Base-by-base conservation (phyloP, 805 yeast species). In the Torulaspora microellipsoides region DNA sequence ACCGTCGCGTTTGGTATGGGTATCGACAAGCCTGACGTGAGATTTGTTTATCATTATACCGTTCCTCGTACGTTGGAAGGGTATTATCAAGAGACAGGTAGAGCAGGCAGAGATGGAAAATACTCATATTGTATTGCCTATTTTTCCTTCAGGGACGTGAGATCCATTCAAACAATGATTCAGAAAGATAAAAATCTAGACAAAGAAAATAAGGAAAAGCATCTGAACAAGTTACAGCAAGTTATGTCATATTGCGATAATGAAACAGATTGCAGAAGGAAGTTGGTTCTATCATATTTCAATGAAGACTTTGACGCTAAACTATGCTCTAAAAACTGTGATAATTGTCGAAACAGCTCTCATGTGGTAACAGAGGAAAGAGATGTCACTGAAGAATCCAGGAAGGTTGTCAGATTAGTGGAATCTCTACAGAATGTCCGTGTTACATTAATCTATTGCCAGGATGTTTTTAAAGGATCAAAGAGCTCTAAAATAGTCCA, bases 1-100 rank as follows among this genome's bases (percentile, higher is more conserved):
- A 93, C 99, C 0, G 85, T 93, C 56, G 99, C 99, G 0, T 93
- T 93, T 72, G 99, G 99, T 23, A 93, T 93, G 99, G 99, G 99
- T 37, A 91, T 93, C 44, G 99, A 93, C 66, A 93, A 93, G 62
- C 85, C 96, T 0, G 95, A 93, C 65, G 99, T 93, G 10, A 71
- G 99, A 36, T 90, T 75, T 68, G 98, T 93, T 3, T 80, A 87
- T 33, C 99, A 93, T 66, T 73, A 83, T 50, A 85, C 93, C 5
- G 67, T 93, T 20, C 97, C 99, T 0, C 70, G 96, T 55, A 86
- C 88, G 41, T 70, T 93, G 51, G 99, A 93, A 66, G 98, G 97
- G 0, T 93, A 93, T 63, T 93, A 93, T 58, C 99, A 93, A 65
- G 99, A 93, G 62, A 90, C 98, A 1, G 99, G 99, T 7, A 80